Evolutionary conservation across 2,329 filamentous ascomycete species (phyloP), one percentile per base, ranked within the genome.

Genomic region (Chaetomiaceae sp.): DNA sequence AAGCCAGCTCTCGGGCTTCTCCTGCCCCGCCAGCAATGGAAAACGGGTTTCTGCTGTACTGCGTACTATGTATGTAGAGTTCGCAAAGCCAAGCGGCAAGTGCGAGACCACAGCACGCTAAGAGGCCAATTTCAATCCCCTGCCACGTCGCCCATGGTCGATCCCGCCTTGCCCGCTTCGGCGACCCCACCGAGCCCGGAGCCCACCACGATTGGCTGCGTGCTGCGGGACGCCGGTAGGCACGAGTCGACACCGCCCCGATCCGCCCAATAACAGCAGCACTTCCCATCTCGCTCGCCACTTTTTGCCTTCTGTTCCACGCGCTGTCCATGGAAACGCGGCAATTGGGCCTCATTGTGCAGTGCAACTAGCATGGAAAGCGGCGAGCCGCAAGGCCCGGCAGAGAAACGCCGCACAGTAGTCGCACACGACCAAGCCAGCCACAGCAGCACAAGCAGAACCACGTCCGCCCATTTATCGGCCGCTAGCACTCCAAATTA

Each of bases 301-400:
- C 37, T 38, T 45, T 29, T n/a, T n/a, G n/a, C 32, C 11, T 37
- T 3, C 23, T 8, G 9, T 36, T 8, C 9, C 41, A 18, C n/a
- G n/a, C 23, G 11, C 23, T 33, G 29, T 37, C 37, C 8, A 20
- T 23, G 5, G 9, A 16, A 41, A 30, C 47, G 29, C 34, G 14
- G 23, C 43, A 29, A 48, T 13, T 54, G 30, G 44, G 30, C 38
- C 48, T 44, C 21, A 16, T 27, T 43, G 42, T 18, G 37, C 42
- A 20, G 47, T 21, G 47, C 40, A 18, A 48, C 21, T 40, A 58
- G 56, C 32, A 58, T 58, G 56, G 56, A 56, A 56, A 50, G 29
- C 30, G 38, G 51, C 34, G 36, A 43, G 44, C 37, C 46, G 32
- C 45, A 27, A 51, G 48, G 47, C 51, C 45, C 44, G 53, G 49